Percentiles rank a stretch among this genome's conserved stretches.
These are phyloP conservation scores for Mycosphaerelloides madeirae DNA, from an alignment of 2,329 filamentous ascomycete genomes.

Conservation along the genomic window DNA sequence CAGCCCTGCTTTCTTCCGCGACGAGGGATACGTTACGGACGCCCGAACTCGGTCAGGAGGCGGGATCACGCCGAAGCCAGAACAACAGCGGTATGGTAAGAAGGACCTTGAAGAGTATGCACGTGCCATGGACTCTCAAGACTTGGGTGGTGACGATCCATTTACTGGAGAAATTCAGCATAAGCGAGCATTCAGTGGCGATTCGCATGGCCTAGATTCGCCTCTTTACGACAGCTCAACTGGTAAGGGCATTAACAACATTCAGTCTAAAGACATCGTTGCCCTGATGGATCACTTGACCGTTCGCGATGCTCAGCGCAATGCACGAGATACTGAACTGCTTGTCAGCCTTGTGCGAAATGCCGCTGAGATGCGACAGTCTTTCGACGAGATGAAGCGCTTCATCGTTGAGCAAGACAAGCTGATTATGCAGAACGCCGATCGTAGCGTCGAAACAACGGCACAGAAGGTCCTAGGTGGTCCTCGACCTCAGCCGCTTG, in stretches of 20 bases:
- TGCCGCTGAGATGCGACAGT: slow-evolving; percentile 93
- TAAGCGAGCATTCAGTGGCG: slow-evolving; percentile 69
- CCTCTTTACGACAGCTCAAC: slow-evolving; percentile 88
- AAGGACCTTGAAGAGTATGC: slow-evolving; percentile 54
- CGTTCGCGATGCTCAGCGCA: slow-evolving; percentile 92
- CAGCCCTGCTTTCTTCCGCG: slow-evolving; percentile 58
- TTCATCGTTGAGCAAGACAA: slow-evolving; percentile 87
- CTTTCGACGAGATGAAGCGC: slow-evolving; percentile 91
- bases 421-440: slow-evolving; percentile 79
- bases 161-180: slow-evolving; percentile 58
- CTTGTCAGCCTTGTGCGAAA: slow-evolving; percentile 88
- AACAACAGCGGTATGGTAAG: slow-evolving; percentile 44
- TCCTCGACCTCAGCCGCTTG: slow-evolving; percentile 73
- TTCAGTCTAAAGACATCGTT: slow-evolving; percentile 94
- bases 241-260: slow-evolving; percentile 80
- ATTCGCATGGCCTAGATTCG: slow-evolving; percentile 86
- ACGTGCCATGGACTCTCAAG: slow-evolving; percentile 44
- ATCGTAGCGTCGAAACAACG: slow-evolving; percentile 81
- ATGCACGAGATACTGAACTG: slow-evolving; percentile 93
- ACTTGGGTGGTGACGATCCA: slow-evolving; percentile 52
- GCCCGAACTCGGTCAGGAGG: slow-evolving; percentile 49
- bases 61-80: slow-evolving; percentile 41
- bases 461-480: slow-evolving; percentile 78
- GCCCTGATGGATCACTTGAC: slow-evolving; percentile 98
- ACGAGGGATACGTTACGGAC: slow-evolving; percentile 90